A percentile compares a stretch with the other conserved stretches of the same genome.
These are phyloP conservation scores for Podospora pseudoanserina DNA, from an alignment of 495 filamentous ascomycete genomes.

Conservation along the genomic window DNA sequence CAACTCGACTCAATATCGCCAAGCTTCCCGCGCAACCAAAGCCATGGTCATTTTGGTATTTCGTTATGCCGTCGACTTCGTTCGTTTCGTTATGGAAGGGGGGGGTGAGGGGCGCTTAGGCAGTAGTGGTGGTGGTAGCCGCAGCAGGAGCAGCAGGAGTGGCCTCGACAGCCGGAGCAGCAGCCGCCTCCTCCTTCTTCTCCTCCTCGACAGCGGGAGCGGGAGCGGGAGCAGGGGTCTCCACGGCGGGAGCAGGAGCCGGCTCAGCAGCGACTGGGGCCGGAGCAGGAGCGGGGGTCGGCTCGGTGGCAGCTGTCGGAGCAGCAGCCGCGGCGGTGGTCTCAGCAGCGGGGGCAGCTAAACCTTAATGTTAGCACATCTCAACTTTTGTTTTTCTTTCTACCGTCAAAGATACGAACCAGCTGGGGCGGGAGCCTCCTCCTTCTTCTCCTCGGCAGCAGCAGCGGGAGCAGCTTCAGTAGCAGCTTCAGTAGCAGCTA, in stretches of 20 bases:
- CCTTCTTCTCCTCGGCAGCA: slow-evolving; percentile 15
- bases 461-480: slow-evolving; percentile 14
- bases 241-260: slow-evolving; percentile 8
- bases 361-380: neutral
- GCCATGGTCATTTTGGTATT: neutral
- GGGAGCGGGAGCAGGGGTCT: slow-evolving; percentile 14
- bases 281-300: slow-evolving; percentile 2
- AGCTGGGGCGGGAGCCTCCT: slow-evolving; percentile 11
- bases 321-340: slow-evolving; percentile 9
- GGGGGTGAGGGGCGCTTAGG: neutral
- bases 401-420: neutral
- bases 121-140: slow-evolving; percentile 15
- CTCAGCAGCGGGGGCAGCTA: slow-evolving; percentile 13
- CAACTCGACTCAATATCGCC: neutral
- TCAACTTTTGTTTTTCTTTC: neutral
- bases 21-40: neutral
- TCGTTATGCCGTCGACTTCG: slow-evolving; percentile 1
- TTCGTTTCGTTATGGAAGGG: neutral
- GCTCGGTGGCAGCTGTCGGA: neutral
- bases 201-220: slow-evolving; percentile 19
- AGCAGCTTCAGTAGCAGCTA: slow-evolving; percentile 8
- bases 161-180: slow-evolving; percentile 17
- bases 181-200: slow-evolving; percentile 21
- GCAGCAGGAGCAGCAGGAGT: slow-evolving; percentile 18
- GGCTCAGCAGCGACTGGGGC: slow-evolving; percentile 5